phyloP scores from a whole-genome alignment of 345 rosid genomes.

The Microthlaspi erraticum region DNA sequence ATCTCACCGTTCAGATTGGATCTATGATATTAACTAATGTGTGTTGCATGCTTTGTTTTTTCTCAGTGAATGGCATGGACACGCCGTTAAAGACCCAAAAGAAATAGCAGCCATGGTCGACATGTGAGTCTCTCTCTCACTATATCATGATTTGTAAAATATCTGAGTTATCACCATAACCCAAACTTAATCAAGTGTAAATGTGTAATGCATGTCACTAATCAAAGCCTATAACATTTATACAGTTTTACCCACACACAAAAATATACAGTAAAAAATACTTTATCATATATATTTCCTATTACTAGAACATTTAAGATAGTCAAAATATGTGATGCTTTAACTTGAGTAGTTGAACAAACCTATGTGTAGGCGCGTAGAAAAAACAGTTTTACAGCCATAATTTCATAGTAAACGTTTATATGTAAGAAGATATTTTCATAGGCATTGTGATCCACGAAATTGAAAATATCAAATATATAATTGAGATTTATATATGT shows the following conservation, averaged over 20 bases:
- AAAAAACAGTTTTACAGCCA: not conserved
- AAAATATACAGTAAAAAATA: not conserved
- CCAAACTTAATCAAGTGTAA: too few species aligned
- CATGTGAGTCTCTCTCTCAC: slow-evolving; percentile 53
- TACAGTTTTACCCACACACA: too few species aligned
- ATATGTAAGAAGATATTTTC: not conserved
- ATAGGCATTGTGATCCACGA: not conserved
- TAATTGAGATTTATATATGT: not conserved
- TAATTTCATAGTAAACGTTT: not conserved
- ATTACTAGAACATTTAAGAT: slow-evolving; percentile 26
- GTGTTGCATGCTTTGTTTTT: slow-evolving; percentile 22
- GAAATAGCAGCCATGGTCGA: slow-evolving; percentile 70
- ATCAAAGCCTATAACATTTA: too few species aligned
- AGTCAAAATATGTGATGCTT: slow-evolving; percentile 28
- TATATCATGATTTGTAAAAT: too few species aligned
- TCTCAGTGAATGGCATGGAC: slow-evolving; percentile 55
- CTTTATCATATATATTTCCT: slow-evolving; percentile 22
- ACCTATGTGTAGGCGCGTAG: slow-evolving; percentile 15
- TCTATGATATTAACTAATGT: slow-evolving; percentile 19
- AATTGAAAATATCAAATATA: not conserved
- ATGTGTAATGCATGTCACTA: too few species aligned
- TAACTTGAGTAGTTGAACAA: not conserved
- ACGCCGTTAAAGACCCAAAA: slow-evolving; percentile 70
- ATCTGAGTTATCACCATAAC: too few species aligned
- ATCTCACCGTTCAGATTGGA: slow-evolving; percentile 32